These are phyloP conservation scores for Magnolia officinalis DNA, from an alignment of 164 flowering plant genomes.

Conservation along the genomic window DNA sequence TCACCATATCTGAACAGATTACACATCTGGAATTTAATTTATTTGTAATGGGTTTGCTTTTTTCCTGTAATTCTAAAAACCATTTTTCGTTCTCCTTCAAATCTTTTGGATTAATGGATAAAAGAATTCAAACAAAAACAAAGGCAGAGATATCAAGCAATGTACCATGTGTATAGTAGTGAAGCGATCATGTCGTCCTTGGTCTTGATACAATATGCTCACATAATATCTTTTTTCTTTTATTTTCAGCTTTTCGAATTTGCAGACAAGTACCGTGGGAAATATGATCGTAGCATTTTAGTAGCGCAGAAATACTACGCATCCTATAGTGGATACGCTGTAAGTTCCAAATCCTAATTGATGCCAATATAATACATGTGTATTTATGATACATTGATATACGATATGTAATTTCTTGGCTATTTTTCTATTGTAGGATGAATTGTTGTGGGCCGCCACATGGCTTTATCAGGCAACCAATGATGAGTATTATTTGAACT, in stretches of 20 bases:
- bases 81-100: too few species aligned
- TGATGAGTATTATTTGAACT: constrained; percentile 57
- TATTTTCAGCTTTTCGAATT: constrained; percentile 64
- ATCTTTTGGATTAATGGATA: too few species aligned
- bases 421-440: constrained; percentile 49
- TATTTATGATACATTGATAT: background rate
- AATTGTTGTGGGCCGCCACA: constrained; percentile 89
- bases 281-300: constrained; percentile 84
- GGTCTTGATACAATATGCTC: background rate
- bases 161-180: too few species aligned
- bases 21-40: too few species aligned
- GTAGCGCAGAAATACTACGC: constrained; percentile 86
- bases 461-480: constrained; percentile 85
- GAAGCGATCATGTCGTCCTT: too few species aligned
- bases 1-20: too few species aligned
- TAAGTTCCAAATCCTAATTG: constrained; percentile 25
- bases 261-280: constrained; percentile 89
- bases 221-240: background rate
- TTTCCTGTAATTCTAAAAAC: too few species aligned
- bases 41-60: too few species aligned
- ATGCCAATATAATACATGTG: background rate
- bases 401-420: background rate
- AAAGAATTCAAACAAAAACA: too few species aligned
- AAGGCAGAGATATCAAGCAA: too few species aligned
- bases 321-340: constrained; percentile 87